Conservation (phyloP, 768 basidiomycete species). For the Sutorius australiensis region DNA sequence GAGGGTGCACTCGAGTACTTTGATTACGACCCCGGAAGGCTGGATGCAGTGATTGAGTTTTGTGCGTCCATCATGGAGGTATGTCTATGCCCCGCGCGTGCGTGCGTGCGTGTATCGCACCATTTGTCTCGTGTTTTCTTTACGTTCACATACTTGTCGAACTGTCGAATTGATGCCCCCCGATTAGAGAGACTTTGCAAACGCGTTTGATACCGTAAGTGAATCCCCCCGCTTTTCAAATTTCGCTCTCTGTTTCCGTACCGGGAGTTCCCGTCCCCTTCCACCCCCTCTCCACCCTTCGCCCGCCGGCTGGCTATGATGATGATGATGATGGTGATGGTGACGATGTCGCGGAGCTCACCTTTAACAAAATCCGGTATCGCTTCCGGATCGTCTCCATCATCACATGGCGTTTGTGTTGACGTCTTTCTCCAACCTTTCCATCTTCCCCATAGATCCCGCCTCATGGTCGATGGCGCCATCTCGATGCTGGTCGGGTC, state of each 20-base stretch:
- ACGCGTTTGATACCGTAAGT: slow-evolving; percentile 59
- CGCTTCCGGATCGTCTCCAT: not conserved
- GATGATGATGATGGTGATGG: not conserved
- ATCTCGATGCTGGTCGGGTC: slow-evolving; percentile 66
- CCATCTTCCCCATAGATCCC: slow-evolving; percentile 53
- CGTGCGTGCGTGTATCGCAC: not conserved
- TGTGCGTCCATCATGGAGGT: slow-evolving; percentile 80
- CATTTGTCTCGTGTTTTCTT: not conserved
- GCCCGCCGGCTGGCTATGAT: not conserved
- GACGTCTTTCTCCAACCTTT: not conserved
- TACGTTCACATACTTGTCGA: not conserved
- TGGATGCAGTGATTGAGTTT: slow-evolving; percentile 64
- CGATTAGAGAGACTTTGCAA: slow-evolving; percentile 73
- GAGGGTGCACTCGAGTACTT: slow-evolving; percentile 79
- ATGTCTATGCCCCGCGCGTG: slow-evolving; percentile 11
- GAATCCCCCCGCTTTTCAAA: not conserved
- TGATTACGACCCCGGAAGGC: slow-evolving; percentile 75
- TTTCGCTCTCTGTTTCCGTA: not conserved
- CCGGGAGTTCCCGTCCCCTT: not conserved
- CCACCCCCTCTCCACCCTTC: slow-evolving; percentile 2
- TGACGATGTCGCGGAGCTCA: not conserved
- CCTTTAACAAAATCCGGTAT: not conserved
- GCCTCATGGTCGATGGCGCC: slow-evolving; percentile 88
- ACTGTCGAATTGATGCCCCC: not conserved
- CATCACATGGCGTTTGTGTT: slow-evolving; percentile 2